Evolutionary conservation across 148 eudicot genomes (phyloP).

Genomic region (Dysphania ambrosioides): DNA sequence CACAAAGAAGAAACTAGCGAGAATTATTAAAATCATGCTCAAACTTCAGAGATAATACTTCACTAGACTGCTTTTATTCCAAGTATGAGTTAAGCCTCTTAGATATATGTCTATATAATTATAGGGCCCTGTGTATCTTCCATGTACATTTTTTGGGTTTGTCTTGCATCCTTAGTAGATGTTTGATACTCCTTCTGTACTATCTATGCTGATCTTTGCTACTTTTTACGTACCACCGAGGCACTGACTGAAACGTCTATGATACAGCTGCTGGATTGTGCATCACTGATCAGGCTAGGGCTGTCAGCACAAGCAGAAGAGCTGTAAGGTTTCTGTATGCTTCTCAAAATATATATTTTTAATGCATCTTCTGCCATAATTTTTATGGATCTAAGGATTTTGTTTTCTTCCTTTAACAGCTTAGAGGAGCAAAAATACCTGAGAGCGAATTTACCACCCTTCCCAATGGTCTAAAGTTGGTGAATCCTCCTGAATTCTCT

Average conservation of each 20-base stretch:
- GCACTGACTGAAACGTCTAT: slow-evolving; percentile 6
- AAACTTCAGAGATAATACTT: not conserved
- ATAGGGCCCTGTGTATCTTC: not conserved
- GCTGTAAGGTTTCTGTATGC: slow-evolving; percentile 56
- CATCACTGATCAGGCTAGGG: slow-evolving; percentile 55
- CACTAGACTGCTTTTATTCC: not conserved
- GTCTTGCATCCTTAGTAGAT: not conserved
- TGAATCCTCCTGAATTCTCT: slow-evolving; percentile 14
- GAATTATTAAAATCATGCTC: not conserved
- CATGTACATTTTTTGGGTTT: not conserved
- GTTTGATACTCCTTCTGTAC: not conserved
- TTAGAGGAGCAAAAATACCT: slow-evolving; percentile 78
- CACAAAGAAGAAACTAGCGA: too few relatives aligned
- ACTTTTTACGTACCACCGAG: not conserved
- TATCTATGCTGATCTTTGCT: not conserved
- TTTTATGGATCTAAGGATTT: not conserved
- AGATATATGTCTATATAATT: not conserved
- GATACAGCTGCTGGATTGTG: slow-evolving; percentile 68
- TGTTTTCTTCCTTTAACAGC: slow-evolving; percentile 42
- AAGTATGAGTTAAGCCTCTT: not conserved
- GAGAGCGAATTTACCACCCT: slow-evolving; percentile 76
- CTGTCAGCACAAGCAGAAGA: slow-evolving; percentile 94
- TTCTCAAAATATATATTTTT: not conserved
- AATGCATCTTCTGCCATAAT: not conserved
- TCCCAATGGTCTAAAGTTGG: slow-evolving; percentile 91